A percentile compares a stretch with the other conserved stretches of the same genome.
Conservation (phyloP, 2,329 filamentous ascomycete genomes). For the Ceratocystis variospora region DNA sequence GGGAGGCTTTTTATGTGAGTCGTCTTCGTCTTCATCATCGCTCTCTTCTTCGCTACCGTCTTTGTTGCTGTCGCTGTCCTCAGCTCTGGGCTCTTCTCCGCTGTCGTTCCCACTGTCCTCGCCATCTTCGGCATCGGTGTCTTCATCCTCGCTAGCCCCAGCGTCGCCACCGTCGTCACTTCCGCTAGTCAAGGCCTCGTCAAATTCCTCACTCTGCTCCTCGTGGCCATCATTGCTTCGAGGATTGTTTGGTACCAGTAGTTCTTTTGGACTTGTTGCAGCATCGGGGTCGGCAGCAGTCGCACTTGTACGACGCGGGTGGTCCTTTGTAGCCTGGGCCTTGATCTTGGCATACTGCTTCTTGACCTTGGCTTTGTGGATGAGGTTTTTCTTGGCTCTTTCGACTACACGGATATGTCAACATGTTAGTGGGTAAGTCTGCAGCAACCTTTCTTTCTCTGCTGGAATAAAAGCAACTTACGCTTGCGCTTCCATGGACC, state of each 20-base stretch:
- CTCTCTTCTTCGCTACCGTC: background rate
- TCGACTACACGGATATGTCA: constrained; percentile 41
- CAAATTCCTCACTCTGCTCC: background rate
- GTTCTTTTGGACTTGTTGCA: background rate
- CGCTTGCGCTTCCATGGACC: constrained; percentile 73
- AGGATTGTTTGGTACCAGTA: background rate
- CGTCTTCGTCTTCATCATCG: background rate
- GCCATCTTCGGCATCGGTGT: background rate
- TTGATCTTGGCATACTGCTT: constrained; percentile 86
- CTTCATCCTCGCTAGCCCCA: background rate
- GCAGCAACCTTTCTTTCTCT: background rate
- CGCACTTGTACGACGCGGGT: constrained; percentile 2
- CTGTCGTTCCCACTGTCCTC: constrained; percentile 1
- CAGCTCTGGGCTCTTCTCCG: background rate
- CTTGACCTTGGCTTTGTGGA: constrained; percentile 85
- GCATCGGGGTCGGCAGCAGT: constrained; percentile 7
- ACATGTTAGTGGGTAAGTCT: background rate
- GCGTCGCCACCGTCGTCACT: constrained; percentile 1
- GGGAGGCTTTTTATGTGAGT: constrained; percentile 7
- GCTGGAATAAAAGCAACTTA: constrained; percentile 23
- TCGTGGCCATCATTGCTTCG: constrained; percentile 23
- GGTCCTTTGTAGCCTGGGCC: constrained; percentile 25
- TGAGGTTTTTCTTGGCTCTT: constrained; percentile 79
- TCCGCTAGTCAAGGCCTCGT: constrained; percentile 8
- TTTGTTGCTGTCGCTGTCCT: background rate